Base-by-base conservation (phyloP, 768 basidiomycete genomes). In the Hydnomerulius pinastri region DNA sequence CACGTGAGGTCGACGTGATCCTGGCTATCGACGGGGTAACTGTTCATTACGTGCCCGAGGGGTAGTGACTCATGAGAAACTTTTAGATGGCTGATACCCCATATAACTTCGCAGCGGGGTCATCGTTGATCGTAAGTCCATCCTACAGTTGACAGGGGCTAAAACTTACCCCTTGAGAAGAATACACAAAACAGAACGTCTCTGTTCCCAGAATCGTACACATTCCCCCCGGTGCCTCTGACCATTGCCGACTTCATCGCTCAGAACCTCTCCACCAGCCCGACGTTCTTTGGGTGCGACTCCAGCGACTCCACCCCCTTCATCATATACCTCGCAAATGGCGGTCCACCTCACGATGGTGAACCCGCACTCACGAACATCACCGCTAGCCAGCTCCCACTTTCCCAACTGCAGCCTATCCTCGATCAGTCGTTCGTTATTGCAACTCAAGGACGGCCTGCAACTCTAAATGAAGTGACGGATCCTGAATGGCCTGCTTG, bases 401-500 rank as follows among this genome's bases (percentile, higher is more conserved):
- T 36, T 6, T 6, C 35, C 15, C 64, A 74, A 52, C 63, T 75
- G 27, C 66, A 70, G 48, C 66, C 62, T 6, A 72, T 80, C 60
- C 61, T 81, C 17, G 46, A 66, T 52, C 74, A 78, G 62, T 69
- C 73, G 30, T 70, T 72, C 56, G 59, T 55, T 12, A 64, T 70
- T 30, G 71, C 69, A 32, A 70, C 70, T 37, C 71, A 74, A 57
- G 75, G 75, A 11, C 65, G 68, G 30, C 56, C 63, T 0, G 57
- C 59, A 7, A 23, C 55, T 29, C 47, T 57, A 13, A 65, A 67
- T 47, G 63, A 60, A 6, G 21, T 35, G 1, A 43, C 21, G 11
- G 73, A 74, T 25, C 37, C 55, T 0, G 59, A 75, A 29, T 79
- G 72, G 71, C 65, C 72, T 2, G 69, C 68, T 23, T 77, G 76